A percentile compares a stretch with the other conserved stretches of the same genome.
Conservation (phyloP, 345 rosid genomes). For the Sisymbrium irio region DNA sequence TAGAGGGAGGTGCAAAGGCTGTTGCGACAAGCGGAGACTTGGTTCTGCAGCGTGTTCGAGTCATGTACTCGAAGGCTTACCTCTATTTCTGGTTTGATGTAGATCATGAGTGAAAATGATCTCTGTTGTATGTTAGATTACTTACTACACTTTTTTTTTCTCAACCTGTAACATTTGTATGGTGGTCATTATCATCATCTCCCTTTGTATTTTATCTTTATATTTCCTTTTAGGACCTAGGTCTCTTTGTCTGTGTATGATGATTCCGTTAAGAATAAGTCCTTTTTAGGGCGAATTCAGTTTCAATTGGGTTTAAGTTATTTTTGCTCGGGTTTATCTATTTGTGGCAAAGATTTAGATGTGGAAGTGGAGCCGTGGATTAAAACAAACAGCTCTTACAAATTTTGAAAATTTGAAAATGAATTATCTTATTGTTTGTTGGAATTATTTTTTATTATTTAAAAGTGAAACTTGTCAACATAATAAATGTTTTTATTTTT, state of each 20-base stretch:
- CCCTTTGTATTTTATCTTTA: slow-evolving; percentile 2
- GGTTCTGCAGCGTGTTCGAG: slow-evolving; percentile 83
- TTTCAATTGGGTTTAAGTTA: too few species aligned
- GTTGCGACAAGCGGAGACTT: slow-evolving; percentile 73
- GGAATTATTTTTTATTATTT: too few species aligned
- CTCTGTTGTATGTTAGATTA: neutral
- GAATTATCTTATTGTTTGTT: too few species aligned
- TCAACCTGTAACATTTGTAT: slow-evolving; percentile 27
- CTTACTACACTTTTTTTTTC: neutral
- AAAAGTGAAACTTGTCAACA: too few species aligned
- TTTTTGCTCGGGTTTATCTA: too few species aligned
- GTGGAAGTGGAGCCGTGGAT: too few species aligned
- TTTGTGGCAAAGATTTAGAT: too few species aligned
- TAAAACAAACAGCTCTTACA: too few species aligned
- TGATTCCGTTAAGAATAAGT: too few species aligned
- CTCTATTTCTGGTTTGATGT: slow-evolving; percentile 93
- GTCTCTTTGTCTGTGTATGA: neutral
- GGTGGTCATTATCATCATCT: slow-evolving; percentile 8
- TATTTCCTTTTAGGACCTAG: neutral
- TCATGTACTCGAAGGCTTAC: slow-evolving; percentile 63
- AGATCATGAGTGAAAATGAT: slow-evolving; percentile 41
- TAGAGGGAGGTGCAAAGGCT: slow-evolving; percentile 93
- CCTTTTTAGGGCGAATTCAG: neutral
- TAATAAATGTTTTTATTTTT: too few species aligned
- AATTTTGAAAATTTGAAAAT: too few species aligned